Conservation (phyloP, 495 filamentous ascomycete species). For the Aspergillus affinis region DNA sequence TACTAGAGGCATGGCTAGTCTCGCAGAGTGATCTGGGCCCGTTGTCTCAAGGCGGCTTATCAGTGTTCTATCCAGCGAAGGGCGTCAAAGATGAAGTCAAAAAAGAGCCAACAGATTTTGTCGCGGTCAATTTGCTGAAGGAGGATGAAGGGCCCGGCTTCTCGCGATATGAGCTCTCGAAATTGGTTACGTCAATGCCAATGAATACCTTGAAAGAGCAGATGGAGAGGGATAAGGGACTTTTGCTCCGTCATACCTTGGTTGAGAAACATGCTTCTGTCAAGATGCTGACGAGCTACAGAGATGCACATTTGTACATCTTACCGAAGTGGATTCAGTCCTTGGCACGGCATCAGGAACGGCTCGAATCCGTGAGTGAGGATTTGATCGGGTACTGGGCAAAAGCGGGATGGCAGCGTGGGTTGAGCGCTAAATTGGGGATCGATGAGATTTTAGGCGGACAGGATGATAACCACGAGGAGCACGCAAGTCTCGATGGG, state of each 20-base stretch:
- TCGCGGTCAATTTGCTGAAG: conserved; percentile 67
- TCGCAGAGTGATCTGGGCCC: conserved; percentile 26
- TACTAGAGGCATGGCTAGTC: conserved; percentile 92
- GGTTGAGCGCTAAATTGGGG: conserved; percentile 74
- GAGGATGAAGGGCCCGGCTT: conserved; percentile 47
- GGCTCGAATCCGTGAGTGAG: conserved; percentile 82
- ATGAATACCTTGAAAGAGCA: conserved; percentile 84
- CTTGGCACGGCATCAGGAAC: conserved; percentile 74
- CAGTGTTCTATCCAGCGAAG: conserved; percentile 87
- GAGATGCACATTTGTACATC: conserved; percentile 91
- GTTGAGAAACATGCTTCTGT: conserved; percentile 67
- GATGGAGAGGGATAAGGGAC: conserved; percentile 64
- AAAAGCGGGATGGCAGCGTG: conserved; percentile 86
- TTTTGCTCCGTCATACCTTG: conserved; percentile 70
- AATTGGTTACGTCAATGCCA: conserved; percentile 71
- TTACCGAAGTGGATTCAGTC: conserved; percentile 89
- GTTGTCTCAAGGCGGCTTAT: conserved; percentile 62
- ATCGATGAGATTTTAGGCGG: conserved; percentile 62
- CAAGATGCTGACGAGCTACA: conserved; percentile 72
- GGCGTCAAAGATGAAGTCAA: conserved; percentile 69
- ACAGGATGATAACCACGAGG: conserved; percentile 30
- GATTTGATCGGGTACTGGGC: conserved; percentile 95
- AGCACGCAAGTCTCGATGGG: conserved; percentile 40
- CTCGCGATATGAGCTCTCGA: conserved; percentile 59
- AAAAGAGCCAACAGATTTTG: conserved; percentile 88